phyloP scores from a whole-genome alignment of 331 rosid genomes.

The Rosa hybrid region DNA sequence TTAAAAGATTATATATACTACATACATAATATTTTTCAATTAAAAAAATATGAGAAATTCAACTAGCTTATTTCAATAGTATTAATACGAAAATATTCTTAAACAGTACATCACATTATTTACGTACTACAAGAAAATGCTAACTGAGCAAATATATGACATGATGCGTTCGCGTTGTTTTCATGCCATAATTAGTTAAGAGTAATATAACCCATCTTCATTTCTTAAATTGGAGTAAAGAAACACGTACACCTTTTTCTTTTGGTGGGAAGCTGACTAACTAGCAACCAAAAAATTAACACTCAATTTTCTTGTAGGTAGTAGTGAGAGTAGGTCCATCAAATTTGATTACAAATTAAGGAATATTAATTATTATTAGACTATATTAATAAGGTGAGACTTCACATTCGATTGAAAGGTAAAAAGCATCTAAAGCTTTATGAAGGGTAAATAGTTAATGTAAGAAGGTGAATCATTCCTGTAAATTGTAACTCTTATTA shows the following conservation, averaged over 20 bases:
- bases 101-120: too few species aligned
- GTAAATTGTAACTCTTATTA: neutral
- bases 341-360: neutral
- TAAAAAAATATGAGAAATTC: too few species aligned
- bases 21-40: too few species aligned
- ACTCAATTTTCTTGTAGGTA: slow-evolving; percentile 21
- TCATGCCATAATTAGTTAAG: neutral
- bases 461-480: neutral
- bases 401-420: slow-evolving; percentile 14
- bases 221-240: neutral
- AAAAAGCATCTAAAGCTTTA: neutral
- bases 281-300: slow-evolving; percentile 33
- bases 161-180: too few species aligned
- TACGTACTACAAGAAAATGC: too few species aligned
- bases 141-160: too few species aligned
- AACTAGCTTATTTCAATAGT: too few species aligned
- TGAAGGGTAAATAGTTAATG: neutral
- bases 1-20: too few species aligned
- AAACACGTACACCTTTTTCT: neutral
- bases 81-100: too few species aligned
- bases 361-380: neutral
- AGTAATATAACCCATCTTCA: neutral
- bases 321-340: neutral
- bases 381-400: slow-evolving; percentile 12
- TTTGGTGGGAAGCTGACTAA: slow-evolving; percentile 48